A percentile compares a stretch with the other conserved stretches of the same genome.
These are phyloP conservation scores for Gossypium sturtianum DNA, from an alignment of 345 rosid genomes.

Conservation along the genomic window DNA sequence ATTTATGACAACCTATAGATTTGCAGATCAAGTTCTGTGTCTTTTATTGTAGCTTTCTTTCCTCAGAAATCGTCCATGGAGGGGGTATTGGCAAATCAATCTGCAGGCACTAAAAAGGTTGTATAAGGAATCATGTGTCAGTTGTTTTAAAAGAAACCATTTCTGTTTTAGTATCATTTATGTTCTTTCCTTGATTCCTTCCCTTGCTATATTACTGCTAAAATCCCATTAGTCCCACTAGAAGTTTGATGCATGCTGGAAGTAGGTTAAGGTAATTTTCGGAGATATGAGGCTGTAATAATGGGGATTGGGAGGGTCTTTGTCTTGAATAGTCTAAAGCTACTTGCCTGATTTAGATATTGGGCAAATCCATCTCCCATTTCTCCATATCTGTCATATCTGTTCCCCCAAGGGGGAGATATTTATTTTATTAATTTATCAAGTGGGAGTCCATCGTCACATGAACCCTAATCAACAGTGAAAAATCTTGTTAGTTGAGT, in stretches of 20 bases:
- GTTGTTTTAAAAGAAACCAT: conserved; percentile 15
- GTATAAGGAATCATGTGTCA: conserved; percentile 19
- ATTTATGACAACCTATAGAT: conserved; percentile 26
- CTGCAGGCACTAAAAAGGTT: conserved; percentile 13
- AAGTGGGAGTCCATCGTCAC: conserved; percentile 17
- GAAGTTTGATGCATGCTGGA: neutral
- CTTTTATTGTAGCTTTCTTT: conserved; percentile 3
- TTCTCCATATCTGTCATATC: conserved; percentile 26
- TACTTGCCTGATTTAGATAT: conserved; percentile 12
- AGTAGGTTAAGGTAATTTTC: neutral
- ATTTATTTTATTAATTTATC: conserved; percentile 16
- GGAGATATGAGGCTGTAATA: neutral
- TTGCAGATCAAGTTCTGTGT: conserved; percentile 23
- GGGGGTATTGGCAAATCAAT: conserved; percentile 20
- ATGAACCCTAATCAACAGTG: conserved; percentile 27
- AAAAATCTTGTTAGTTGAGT: conserved; percentile 10
- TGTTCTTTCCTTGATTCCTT: neutral
- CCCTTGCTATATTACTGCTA: neutral
- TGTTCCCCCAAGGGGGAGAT: conserved; percentile 29
- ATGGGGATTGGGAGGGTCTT: neutral
- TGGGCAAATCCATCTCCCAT: conserved; percentile 14
- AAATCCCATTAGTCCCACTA: neutral
- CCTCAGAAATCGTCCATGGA: neutral
- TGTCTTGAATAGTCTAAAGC: conserved; percentile 10
- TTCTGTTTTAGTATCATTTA: conserved; percentile 17